Evolutionary conservation across 2,329 filamentous ascomycete species (phyloP), one percentile per base, ranked within the genome.

Genomic region (Pseudocercospora pini-densiflorae): DNA sequence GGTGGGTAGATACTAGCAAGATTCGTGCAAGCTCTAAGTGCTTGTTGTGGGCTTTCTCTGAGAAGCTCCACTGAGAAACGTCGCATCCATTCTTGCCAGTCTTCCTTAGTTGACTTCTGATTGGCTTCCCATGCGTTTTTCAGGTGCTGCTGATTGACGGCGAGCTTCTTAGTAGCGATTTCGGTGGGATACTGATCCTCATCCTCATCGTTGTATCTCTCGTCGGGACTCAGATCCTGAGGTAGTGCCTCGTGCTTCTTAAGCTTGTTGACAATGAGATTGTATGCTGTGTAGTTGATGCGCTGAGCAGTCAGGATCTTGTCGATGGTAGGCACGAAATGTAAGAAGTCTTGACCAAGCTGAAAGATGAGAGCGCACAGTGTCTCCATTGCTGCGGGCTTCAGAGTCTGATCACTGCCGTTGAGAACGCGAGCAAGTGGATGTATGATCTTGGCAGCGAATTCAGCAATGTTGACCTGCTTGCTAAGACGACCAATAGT

Each of bases 71-170:
- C 94, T 76, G 94, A 98, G 81, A 99, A 97, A 29, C 94, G 88
- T 68, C 96, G 89, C 80, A 99, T 93, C 95, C 95, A 99, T 79
- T 99, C 95, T 74, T 97, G 92, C 95, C 95, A 99, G 80, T 99
- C 95, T 77, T 99, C 95, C 74, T 94, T 93, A 9, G 95, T 99
- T 0, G 94, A 97, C 77, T 97, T 97, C 67, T 96, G 93, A 66
- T 91, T 93, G 0, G 96, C 95, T 73, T 98, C 95, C 95, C 95
- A 99, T 0, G 96, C 95, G 70, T 91, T 91, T 80, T 98, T 97
- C 23, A 99, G 84, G 82, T 99, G 96, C 70, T 98, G 94, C 59
- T 97, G 93, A 72, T 99, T 99, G 79, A 98, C 94, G 68, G 97
- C 93, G 36, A 98, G 86, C 80, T 98, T 98, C 84, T 97, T 97